These are phyloP conservation scores for Candida anglica DNA, from an alignment of 805 yeast species.

Conservation along the genomic window DNA sequence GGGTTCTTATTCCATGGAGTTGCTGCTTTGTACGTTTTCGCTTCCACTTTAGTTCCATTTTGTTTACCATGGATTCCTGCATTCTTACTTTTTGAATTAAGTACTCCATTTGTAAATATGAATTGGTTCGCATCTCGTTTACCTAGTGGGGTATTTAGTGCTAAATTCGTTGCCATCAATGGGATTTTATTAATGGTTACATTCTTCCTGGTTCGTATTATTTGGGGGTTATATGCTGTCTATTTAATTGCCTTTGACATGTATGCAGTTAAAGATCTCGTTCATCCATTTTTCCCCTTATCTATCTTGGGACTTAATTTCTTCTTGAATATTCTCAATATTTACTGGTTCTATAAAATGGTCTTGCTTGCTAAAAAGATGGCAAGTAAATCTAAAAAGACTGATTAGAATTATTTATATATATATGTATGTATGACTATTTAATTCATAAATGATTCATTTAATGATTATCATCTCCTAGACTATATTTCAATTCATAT, in stretches of 20 bases:
- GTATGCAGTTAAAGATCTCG: constrained; percentile 36
- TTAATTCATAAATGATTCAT: too few relatives aligned
- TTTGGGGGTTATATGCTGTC: constrained; percentile 86
- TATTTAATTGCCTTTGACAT: constrained; percentile 45
- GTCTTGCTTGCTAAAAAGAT: constrained; percentile 62
- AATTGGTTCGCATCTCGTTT: constrained; percentile 87
- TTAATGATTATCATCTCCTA: too few relatives aligned
- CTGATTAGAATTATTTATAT: background rate
- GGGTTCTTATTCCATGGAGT: constrained; percentile 82
- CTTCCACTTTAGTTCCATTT: constrained; percentile 62
- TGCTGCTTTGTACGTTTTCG: constrained; percentile 75
- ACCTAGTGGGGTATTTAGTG: constrained; percentile 63
- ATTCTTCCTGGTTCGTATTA: constrained; percentile 74
- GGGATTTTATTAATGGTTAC: constrained; percentile 66
- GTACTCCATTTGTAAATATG: constrained; percentile 91
- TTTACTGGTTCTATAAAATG: constrained; percentile 91
- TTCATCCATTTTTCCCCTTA: constrained; percentile 46
- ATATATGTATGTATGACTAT: too few relatives aligned
- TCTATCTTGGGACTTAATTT: constrained; percentile 55
- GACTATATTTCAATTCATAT: too few relatives aligned
- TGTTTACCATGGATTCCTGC: constrained; percentile 79
- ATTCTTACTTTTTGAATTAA: constrained; percentile 79
- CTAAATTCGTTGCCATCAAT: constrained; percentile 53
- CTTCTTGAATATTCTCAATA: constrained; percentile 62
- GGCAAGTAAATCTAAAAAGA: constrained; percentile 9